Evolutionary conservation across 208 protist species (phyloP).

Genomic region (Trypanosoma melophagium): DNA sequence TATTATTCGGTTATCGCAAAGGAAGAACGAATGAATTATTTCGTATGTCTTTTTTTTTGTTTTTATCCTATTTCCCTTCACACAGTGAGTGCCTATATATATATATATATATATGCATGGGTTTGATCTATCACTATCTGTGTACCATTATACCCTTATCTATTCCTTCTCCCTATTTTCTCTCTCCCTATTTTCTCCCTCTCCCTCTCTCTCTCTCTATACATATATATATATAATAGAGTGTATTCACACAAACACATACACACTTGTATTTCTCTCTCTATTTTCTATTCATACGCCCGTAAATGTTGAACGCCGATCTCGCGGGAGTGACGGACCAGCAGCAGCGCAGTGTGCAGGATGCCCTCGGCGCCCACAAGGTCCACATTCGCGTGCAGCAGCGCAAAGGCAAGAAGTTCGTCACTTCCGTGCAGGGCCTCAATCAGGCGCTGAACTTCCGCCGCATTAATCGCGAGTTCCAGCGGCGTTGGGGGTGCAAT

Average conservation of each 20-base stretch:
- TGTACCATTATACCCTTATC: too few relatives aligned
- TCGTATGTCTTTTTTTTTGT: too few relatives aligned
- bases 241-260: too few relatives aligned
- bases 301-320: constrained; percentile 28
- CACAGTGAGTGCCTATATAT: too few relatives aligned
- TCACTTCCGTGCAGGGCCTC: constrained; percentile 96
- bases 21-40: too few relatives aligned
- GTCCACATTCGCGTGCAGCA: constrained; percentile 97
- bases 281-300: not conserved
- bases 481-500: constrained; percentile 94
- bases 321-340: constrained; percentile 44
- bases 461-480: constrained; percentile 90
- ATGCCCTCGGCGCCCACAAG: constrained; percentile 63
- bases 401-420: constrained; percentile 94
- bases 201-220: not conserved
- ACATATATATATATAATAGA: not conserved
- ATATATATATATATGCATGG: too few relatives aligned
- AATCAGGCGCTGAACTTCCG: constrained; percentile 91
- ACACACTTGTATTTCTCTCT: not conserved
- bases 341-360: constrained; percentile 65
- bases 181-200: not conserved
- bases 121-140: too few relatives aligned
- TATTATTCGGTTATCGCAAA: too few relatives aligned
- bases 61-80: not conserved
- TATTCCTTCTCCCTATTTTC: too few relatives aligned